Base-by-base conservation (phyloP, 2,329 filamentous ascomycete species). In the Hypomyces rosellus region DNA sequence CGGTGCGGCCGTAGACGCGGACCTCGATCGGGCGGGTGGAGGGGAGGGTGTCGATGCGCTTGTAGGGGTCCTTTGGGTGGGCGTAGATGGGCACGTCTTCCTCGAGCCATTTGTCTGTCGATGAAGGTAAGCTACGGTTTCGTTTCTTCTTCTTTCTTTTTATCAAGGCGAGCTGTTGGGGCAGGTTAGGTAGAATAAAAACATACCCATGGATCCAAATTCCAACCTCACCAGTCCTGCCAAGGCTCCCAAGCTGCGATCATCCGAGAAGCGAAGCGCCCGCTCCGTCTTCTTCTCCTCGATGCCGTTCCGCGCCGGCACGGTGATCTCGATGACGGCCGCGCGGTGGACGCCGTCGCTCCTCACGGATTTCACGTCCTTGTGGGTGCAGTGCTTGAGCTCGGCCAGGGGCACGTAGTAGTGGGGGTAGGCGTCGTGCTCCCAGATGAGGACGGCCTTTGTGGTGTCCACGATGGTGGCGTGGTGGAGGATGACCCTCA, bases 51-150 rank as follows among this genome's bases (percentile, higher is more conserved):
- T 86, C 82, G 53, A 87, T 69, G 12, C 84, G 75, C 56, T 83
- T 84, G 66, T 78, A 85, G 0, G 83, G 84, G 48, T 86, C 82
- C 55, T 85, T 85, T 0, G 83, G 82, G 52, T 87, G 84, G 3
- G 80, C 72, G 57, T 75, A 75, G 49, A 85, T 76, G 1, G 74
- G 76, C 1, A 69, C 67, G 46, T 84, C 80, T 65, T 85, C 82
- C 59, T 84, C 81, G 2, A 71, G 50, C 68, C 68, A 71, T 53
- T 66, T 65, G 56, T 69, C 69, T 71, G 8, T 1, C 25, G 6
- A 8, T 8, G 6, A 6, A 8, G 25, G 25, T 30, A 6, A 30
- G 25, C n/a, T n/a, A n/a, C n/a, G n/a, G n/a, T n/a, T n/a, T n/a
- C n/a, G n/a, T n/a, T n/a, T n/a, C n/a, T n/a, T n/a, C n/a, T n/a